These are phyloP conservation scores for Anaeromyces robustus DNA, from an alignment of 192 early-diverging fungal genomes.

Conservation along the genomic window DNA sequence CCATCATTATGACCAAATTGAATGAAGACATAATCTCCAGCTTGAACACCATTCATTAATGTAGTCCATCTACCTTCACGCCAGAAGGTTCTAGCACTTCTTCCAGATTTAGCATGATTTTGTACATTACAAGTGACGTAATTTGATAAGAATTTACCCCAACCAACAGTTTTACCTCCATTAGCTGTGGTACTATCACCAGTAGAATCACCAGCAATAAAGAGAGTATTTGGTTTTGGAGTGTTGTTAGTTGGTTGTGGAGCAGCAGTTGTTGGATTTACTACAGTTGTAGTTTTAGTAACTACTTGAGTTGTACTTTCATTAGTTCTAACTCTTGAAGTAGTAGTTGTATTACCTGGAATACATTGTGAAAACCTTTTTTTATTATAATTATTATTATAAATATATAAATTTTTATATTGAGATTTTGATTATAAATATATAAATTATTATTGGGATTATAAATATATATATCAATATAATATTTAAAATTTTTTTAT, in stretches of 20 bases:
- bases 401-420: not conserved
- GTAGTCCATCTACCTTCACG: not conserved
- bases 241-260: not conserved
- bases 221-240: not conserved
- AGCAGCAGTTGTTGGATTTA: not conserved
- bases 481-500: no score
- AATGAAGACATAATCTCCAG: not conserved
- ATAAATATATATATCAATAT: no score
- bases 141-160: not conserved
- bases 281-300: not conserved
- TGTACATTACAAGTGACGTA: not conserved
- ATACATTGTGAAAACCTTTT: not conserved
- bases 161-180: not conserved
- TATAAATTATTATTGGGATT: no score
- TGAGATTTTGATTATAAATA: no score
- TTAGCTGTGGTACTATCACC: not conserved
- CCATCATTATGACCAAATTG: not conserved
- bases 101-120: not conserved
- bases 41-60: not conserved
- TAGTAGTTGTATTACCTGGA: not conserved
- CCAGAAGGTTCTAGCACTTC: not conserved
- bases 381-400: not conserved
- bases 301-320: not conserved
- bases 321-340: not conserved
- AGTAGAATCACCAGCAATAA: not conserved